Evolutionary conservation across 495 filamentous ascomycete genomes (phyloP).

Genomic region (Neurospora sp.): DNA sequence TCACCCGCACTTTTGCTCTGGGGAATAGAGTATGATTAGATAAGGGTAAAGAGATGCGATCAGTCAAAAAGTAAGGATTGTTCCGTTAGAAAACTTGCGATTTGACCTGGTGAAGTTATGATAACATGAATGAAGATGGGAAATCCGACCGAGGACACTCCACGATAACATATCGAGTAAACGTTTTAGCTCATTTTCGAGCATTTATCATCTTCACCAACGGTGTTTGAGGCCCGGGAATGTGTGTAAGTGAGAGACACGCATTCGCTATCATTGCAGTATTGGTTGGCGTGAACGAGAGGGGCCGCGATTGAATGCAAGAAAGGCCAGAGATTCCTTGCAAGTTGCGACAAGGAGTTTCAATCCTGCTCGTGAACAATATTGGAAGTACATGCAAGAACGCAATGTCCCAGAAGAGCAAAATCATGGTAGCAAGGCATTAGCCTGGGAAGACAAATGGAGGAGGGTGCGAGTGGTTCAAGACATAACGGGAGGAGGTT

Average conservation of each 20-base stretch:
- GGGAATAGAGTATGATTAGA: background rate
- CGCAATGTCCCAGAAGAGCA: background rate
- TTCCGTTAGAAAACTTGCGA: background rate
- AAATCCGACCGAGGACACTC: slow-evolving; percentile 1
- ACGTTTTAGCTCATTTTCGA: background rate
- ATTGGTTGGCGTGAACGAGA: background rate
- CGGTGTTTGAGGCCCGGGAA: background rate
- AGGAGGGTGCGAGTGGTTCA: background rate
- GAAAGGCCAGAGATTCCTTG: background rate
- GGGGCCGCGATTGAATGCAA: background rate
- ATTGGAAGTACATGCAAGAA: background rate
- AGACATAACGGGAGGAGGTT: background rate
- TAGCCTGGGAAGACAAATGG: background rate
- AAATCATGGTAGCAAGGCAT: background rate
- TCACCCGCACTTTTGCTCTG: background rate
- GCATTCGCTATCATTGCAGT: background rate
- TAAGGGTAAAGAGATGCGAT: background rate
- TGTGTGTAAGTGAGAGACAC: background rate
- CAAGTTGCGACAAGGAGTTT: background rate
- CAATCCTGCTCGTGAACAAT: background rate
- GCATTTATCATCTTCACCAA: background rate
- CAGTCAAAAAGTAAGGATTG: background rate
- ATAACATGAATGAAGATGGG: background rate
- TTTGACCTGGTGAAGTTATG: background rate
- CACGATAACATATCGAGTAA: background rate